Base-by-base conservation (phyloP, 768 basidiomycete species). In the Tylopilus vinaceipallidus region DNA sequence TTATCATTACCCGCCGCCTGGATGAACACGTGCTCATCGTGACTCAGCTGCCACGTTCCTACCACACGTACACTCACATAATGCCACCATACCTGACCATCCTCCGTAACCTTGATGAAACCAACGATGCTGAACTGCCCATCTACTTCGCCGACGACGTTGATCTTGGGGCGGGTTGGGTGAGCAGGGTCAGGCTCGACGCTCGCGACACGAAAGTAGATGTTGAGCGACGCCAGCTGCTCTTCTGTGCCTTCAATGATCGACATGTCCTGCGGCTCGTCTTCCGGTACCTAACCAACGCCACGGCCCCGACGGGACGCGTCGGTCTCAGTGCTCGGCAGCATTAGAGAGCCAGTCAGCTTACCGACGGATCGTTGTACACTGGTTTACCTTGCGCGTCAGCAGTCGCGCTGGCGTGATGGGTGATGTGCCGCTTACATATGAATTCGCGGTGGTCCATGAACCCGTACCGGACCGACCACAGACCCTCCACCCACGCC, bases 381-480 rank as follows among this genome's bases (percentile, higher is more conserved):
- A 69, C 81, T 83, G 42, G n/a, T n/a, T n/a, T n/a, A n/a, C n/a
- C n/a, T n/a, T n/a, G n/a, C n/a, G n/a, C n/a, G n/a, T n/a, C n/a
- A n/a, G 0, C 14, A 22, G 13, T 5, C 4, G 16, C 5, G n/a
- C n/a, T n/a, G n/a, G n/a, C n/a, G n/a, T n/a, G n/a, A 45, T 12
- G 11, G 4, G 36, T 17, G 19, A 39, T 29, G 13, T 10, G 37
- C 48, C 4, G 71, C 84, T 63, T 58, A 88, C 85, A 67, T 35
- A 85, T 57, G 32, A 88, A 72, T 40, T 83, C 82, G 6, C 82
- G 68, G 58, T 88, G 85, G 61, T 88, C 85, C 45, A 78, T 75
- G 58, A 84, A 88, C 45, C 78, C 81, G 58, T 86, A 87, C n/a
- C 78, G 75, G 12, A 81, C 75, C 4, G 70, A 66, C 86, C 86